Conservation (phyloP, 1,284 basidiomycete species). For the Puccinia novopanici region DNA sequence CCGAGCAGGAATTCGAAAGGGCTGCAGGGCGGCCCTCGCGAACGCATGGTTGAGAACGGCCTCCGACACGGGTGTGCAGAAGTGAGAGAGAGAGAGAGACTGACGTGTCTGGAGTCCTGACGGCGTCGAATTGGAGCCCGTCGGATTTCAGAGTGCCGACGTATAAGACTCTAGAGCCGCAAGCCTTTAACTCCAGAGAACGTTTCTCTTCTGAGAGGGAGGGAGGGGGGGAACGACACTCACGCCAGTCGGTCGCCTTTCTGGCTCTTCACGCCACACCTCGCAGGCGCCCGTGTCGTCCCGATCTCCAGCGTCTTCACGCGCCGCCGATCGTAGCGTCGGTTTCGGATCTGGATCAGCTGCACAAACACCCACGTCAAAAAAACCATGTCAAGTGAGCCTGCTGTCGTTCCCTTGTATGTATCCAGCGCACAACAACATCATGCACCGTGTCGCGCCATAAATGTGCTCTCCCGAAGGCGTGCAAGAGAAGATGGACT, state of each 20-base stretch:
- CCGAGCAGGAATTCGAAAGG: slow-evolving; percentile 37
- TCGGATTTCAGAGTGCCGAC: slow-evolving; percentile 16
- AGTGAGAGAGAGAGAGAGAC: background rate
- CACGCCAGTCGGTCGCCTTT: slow-evolving; percentile 40
- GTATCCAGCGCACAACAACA: no score
- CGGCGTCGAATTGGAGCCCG: slow-evolving; percentile 36
- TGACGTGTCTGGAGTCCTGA: slow-evolving; percentile 30
- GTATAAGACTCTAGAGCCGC: slow-evolving; percentile 28
- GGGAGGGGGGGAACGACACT: slow-evolving; percentile 3
- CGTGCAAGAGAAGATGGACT: background rate
- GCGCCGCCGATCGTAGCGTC: background rate
- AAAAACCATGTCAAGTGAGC: background rate
- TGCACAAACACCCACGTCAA: background rate
- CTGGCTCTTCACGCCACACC: slow-evolving; percentile 5
- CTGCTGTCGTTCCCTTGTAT: no score
- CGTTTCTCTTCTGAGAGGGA: background rate
- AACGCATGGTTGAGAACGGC: no score
- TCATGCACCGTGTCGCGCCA: no score
- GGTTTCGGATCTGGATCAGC: slow-evolving; percentile 21
- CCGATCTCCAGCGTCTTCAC: slow-evolving; percentile 17
- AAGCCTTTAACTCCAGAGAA: background rate
- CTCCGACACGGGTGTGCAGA: no score
- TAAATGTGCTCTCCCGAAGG: background rate
- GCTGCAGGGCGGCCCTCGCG: no score
- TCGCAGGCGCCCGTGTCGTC: slow-evolving; percentile 7